phyloP scores from a whole-genome alignment of 2,329 filamentous ascomycete genomes.

The Cytospora piceae region DNA sequence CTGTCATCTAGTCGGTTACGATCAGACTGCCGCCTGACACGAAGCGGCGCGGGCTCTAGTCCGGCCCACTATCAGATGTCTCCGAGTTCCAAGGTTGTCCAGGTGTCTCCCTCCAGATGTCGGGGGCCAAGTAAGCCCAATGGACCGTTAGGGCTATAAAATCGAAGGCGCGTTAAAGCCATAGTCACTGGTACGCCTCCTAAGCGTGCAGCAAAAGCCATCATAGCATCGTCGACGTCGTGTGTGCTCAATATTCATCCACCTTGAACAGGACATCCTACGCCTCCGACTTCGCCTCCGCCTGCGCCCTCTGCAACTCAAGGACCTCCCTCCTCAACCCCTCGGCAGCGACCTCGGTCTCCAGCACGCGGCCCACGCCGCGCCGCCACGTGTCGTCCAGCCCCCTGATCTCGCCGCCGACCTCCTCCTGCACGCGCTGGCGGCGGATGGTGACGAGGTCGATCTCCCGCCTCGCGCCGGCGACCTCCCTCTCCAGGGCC shows the following conservation, averaged over 20 bases:
- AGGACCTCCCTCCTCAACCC: constrained; percentile 68
- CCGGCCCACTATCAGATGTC: neutral
- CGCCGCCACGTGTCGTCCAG: constrained; percentile 76
- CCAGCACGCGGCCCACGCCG: constrained; percentile 77
- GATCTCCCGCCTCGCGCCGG: constrained; percentile 66
- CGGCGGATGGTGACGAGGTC: constrained; percentile 75
- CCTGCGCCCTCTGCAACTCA: constrained; percentile 56
- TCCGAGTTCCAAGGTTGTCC: neutral
- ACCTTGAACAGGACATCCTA: neutral
- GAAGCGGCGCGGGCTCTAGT: neutral
- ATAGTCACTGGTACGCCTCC: neutral
- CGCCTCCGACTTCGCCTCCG: constrained; percentile 26
- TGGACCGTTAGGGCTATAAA: neutral
- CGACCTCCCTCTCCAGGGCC: constrained; percentile 74
- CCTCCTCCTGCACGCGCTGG: constrained; percentile 70
- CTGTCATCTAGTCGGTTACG: neutral
- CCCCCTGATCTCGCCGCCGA: constrained; percentile 71
- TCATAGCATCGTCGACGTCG: neutral
- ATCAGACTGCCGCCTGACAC: neutral
- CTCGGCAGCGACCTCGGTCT: constrained; percentile 86
- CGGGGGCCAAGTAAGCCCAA: neutral
- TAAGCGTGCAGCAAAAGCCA: neutral
- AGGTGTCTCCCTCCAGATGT: neutral
- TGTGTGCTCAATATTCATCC: neutral
- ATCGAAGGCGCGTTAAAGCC: neutral